Base-by-base conservation (phyloP, 2,329 filamentous ascomycete genomes). In the Sporothrix humicola region DNA sequence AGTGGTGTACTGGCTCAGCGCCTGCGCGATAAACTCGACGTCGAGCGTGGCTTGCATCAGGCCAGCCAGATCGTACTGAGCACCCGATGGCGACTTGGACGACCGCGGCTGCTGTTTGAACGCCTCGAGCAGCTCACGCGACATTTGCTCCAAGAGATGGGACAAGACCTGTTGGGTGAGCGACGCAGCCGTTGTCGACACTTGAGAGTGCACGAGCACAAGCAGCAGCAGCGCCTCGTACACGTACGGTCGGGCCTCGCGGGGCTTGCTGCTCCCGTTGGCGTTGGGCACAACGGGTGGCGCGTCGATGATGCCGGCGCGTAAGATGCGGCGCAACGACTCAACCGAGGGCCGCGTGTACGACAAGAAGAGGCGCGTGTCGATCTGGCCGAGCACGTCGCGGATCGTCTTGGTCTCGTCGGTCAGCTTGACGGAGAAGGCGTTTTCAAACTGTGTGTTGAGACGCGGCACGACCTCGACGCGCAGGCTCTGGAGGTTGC, bases 11-110 rank as follows among this genome's bases (percentile, higher is more conserved):
- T 95, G 91, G 75, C 89, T 93, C 48, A 99, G 87, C 5, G 95
- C 98, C 84, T 99, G 96, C 0, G 95, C 93, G 73, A 98, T 91
- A 80, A 99, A 98, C 82, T 99, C 96, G 1, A 98, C 95, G 79
- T 99, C 96, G 0, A 99, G 89, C 0, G 96, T 99, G 1, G 97
- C 97, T 83, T 99, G 97, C 91, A 98, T 97, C 69, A 99, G 88
- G 7, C 93, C 91, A 5, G 92, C 86, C 0, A 99, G 89, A 1
- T 90, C 88, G 82, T 96, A 98, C 23, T 44, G 63, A 1, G 59
- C 65, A 17, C 17, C 4, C 37, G 59, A 9, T 3, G 54, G 20
- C 6, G 31, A 15, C 3, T 46, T 23, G 12, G 58, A 46, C 42
- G 71, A 20, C 0, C 54, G 63, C 23, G 86, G 81, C 7, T 91